phyloP scores from a whole-genome alignment of 805 yeast genomes.

The Zygoascus biomembranicola region DNA sequence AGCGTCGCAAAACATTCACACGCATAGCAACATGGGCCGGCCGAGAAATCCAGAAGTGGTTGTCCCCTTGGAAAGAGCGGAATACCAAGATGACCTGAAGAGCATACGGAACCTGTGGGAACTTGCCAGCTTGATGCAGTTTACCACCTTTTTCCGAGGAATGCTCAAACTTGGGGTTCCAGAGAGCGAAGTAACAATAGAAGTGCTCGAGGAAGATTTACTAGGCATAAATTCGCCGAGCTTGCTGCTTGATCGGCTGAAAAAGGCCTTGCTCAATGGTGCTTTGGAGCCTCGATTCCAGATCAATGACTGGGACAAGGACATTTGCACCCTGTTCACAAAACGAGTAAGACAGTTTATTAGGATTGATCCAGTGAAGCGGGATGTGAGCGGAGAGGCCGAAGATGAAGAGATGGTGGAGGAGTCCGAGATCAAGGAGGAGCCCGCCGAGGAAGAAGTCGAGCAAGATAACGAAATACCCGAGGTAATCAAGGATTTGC shows the following conservation, averaged over 20 bases:
- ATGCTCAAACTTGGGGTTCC: conserved; percentile 18
- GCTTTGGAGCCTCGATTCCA: conserved; percentile 5
- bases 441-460: background rate
- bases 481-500: background rate
- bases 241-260: conserved; percentile 9
- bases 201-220: conserved; percentile 27
- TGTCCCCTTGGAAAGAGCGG: conserved; percentile 14
- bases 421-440: background rate
- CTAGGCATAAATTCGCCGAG: conserved; percentile 18
- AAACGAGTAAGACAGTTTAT: conserved; percentile 6
- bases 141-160: conserved; percentile 21
- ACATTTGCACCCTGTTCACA: conserved; percentile 10
- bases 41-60: background rate
- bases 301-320: conserved; percentile 6
- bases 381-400: no score
- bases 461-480: background rate
- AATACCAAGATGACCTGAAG: conserved; percentile 12
- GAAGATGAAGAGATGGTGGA: background rate
- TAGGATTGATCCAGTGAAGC: background rate
- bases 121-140: conserved; percentile 23
- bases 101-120: conserved; percentile 26
- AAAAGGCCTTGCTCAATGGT: conserved; percentile 6
- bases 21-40: background rate
- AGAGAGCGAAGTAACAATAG: conserved; percentile 20
- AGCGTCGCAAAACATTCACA: background rate